Percentiles rank a stretch among this genome's conserved stretches.
Evolutionary conservation across 345 rosid species (phyloP).

Genomic region (Eucalyptus marginata): DNA sequence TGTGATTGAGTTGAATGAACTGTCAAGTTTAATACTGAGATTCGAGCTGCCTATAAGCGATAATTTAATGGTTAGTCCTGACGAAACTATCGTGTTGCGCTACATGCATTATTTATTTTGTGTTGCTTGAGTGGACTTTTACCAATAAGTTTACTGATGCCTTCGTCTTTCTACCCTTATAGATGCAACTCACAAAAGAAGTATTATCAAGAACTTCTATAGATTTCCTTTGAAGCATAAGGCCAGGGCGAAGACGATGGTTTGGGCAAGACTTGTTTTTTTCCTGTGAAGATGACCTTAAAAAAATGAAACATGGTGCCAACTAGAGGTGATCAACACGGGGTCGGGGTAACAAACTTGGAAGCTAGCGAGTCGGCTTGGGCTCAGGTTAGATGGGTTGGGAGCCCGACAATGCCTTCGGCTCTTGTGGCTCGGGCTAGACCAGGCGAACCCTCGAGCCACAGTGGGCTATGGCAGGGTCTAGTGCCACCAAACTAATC

Average conservation of each 20-base stretch:
- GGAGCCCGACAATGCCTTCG: too few species aligned
- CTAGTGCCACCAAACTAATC: neutral
- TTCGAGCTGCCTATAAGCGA: neutral
- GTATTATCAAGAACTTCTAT: neutral
- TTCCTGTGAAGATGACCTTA: neutral
- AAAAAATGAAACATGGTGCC: neutral
- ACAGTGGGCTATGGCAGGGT: neutral
- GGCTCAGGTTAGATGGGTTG: neutral
- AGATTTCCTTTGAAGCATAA: neutral
- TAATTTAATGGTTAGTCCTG: neutral
- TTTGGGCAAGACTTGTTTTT: neutral
- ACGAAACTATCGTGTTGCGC: neutral
- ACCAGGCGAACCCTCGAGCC: too few species aligned
- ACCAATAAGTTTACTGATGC: neutral
- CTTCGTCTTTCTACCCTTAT: neutral
- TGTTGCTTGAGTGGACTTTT: neutral
- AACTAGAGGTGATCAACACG: neutral
- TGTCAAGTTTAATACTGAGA: neutral
- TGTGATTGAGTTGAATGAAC: neutral
- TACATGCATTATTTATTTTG: neutral
- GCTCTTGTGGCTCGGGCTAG: too few species aligned
- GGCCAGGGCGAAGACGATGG: neutral
- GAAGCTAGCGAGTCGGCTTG: rapidly evolving
- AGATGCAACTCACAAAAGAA: neutral
- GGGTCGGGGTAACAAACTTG: neutral